phyloP scores from a whole-genome alignment of 2,329 filamentous ascomycete genomes.

The Byssochlamys sp. region DNA sequence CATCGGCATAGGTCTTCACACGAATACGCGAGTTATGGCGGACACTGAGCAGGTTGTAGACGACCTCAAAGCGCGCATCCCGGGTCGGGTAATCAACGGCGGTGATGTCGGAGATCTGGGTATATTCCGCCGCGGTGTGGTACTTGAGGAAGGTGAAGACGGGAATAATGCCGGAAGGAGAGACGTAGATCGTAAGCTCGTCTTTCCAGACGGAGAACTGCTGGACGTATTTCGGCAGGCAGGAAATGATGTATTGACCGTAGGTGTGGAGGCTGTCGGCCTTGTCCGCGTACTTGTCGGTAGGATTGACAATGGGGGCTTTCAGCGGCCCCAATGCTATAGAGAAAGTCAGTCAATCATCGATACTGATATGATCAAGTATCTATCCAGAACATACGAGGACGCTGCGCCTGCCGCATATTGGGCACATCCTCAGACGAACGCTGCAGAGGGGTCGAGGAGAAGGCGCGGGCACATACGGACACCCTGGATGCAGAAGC shows the following conservation, averaged over 20 bases:
- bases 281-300: slow-evolving; percentile 85
- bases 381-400: slow-evolving; percentile 30
- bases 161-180: slow-evolving; percentile 77
- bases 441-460: slow-evolving; percentile 30
- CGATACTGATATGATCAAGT: slow-evolving; percentile 7
- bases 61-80: slow-evolving; percentile 91
- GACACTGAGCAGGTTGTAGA: slow-evolving; percentile 93
- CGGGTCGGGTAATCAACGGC: slow-evolving; percentile 92
- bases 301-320: slow-evolving; percentile 74
- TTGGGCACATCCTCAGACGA: slow-evolving; percentile 47
- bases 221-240: slow-evolving; percentile 93
- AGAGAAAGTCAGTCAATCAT: slow-evolving; percentile 2
- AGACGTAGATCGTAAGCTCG: slow-evolving; percentile 87
- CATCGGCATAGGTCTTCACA: slow-evolving; percentile 97
- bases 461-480: slow-evolving; percentile 27
- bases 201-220: slow-evolving; percentile 99
- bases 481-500: slow-evolving; percentile 24
- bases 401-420: slow-evolving; percentile 52
- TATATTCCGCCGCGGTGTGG: slow-evolving; percentile 95
- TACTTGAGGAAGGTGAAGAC: slow-evolving; percentile 93
- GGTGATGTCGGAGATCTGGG: slow-evolving; percentile 83
- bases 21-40: slow-evolving; percentile 93
- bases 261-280: slow-evolving; percentile 84
- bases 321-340: slow-evolving; percentile 54
- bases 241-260: slow-evolving; percentile 92